phyloP scores from a whole-genome alignment of 1,284 basidiomycete genomes.

The Puccinia coronata region DNA sequence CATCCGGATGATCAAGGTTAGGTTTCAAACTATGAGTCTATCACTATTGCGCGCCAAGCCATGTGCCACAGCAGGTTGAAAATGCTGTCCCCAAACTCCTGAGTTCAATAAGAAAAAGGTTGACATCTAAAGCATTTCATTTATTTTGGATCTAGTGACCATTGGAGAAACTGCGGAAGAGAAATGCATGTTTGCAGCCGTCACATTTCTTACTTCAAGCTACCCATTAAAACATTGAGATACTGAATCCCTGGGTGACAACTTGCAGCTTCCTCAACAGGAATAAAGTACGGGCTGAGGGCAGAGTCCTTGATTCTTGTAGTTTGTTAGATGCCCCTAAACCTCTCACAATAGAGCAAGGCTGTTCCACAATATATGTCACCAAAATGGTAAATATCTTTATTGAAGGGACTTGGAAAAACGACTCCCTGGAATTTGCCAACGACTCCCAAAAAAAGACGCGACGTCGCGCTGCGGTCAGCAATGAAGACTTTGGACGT shows the following conservation, averaged over 20 bases:
- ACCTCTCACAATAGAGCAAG: background rate
- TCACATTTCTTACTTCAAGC: background rate
- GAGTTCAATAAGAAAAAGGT: background rate
- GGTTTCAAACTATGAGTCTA: no score
- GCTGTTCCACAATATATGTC: slow-evolving; percentile 13
- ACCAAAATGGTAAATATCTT: background rate
- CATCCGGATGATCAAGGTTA: no score
- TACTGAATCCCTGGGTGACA: background rate
- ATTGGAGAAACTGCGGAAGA: background rate
- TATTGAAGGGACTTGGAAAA: no score
- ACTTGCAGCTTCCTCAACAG: background rate
- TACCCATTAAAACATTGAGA: background rate
- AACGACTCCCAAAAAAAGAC: no score
- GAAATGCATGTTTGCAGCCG: background rate
- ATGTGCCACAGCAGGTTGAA: no score
- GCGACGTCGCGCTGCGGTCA: no score
- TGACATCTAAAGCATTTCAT: background rate
- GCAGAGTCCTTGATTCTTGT: background rate
- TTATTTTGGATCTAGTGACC: background rate
- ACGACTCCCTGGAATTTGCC: no score
- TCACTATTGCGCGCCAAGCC: no score
- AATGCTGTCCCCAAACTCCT: background rate
- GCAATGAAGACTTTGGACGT: no score
- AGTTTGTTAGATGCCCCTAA: background rate
- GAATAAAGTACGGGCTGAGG: background rate